phyloP scores from a whole-genome alignment of 495 filamentous ascomycete species.

The Venustampulla echinocandica region DNA sequence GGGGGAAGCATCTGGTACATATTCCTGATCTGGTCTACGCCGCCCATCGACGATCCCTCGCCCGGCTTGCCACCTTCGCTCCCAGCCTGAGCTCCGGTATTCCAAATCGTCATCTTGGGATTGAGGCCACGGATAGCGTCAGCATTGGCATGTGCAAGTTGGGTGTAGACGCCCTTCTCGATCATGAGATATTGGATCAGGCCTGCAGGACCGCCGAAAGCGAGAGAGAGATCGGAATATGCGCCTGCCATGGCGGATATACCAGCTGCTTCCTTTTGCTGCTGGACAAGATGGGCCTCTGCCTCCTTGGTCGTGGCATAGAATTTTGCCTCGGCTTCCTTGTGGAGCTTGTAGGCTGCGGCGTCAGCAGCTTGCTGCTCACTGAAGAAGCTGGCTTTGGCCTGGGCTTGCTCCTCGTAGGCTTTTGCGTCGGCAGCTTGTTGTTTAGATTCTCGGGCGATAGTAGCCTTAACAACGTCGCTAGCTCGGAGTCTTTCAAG shows the following conservation, averaged over 20 bases:
- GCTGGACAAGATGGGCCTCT: slow-evolving; percentile 50
- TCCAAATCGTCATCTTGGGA: slow-evolving; percentile 85
- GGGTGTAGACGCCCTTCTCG: slow-evolving; percentile 55
- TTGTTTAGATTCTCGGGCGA: slow-evolving; percentile 60
- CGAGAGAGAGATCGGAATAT: slow-evolving; percentile 56
- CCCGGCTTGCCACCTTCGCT: slow-evolving; percentile 28
- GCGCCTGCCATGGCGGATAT: slow-evolving; percentile 66
- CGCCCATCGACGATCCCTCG: slow-evolving; percentile 17
- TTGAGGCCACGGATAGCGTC: slow-evolving; percentile 64
- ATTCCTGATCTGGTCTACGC: slow-evolving; percentile 24
- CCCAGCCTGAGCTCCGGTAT: slow-evolving; percentile 48
- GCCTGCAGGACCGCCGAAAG: slow-evolving; percentile 66
- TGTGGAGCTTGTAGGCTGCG: slow-evolving; percentile 31
- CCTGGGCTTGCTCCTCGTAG: slow-evolving; percentile 46
- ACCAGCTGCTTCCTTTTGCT: slow-evolving; percentile 66
- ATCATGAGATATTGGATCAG: slow-evolving; percentile 74
- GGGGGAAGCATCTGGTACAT: slow-evolving; percentile 74
- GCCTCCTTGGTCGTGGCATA: slow-evolving; percentile 47
- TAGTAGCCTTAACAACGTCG: slow-evolving; percentile 70
- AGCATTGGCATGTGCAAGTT: slow-evolving; percentile 61
- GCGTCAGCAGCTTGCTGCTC: slow-evolving; percentile 37
- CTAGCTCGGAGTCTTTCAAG: slow-evolving; percentile 65
- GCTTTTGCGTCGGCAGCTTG: slow-evolving; percentile 62
- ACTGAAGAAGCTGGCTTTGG: slow-evolving; percentile 39
- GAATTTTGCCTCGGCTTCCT: slow-evolving; percentile 26